Conservation (phyloP, 2,329 filamentous ascomycete species). For the Xylariales sp. region DNA sequence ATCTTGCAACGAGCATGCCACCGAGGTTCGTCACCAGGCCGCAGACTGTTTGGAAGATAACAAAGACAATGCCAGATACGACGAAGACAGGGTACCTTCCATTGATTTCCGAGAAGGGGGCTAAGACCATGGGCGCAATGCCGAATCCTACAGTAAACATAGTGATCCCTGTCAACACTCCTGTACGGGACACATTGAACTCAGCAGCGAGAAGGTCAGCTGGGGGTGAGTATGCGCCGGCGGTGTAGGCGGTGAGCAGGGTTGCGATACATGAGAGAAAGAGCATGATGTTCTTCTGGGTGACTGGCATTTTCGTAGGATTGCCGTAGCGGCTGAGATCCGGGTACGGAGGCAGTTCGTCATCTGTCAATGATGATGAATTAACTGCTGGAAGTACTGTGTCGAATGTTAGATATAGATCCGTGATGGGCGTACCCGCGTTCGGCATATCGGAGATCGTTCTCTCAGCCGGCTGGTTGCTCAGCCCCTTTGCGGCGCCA, state of each 20-base stretch:
- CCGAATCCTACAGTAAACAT: slow-evolving; percentile 78
- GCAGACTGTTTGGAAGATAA: slow-evolving; percentile 66
- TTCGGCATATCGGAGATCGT: neutral
- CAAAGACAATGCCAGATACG: slow-evolving; percentile 65
- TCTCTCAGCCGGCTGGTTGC: neutral
- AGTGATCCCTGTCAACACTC: slow-evolving; percentile 71
- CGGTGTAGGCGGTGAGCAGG: slow-evolving; percentile 71
- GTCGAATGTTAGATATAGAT: slow-evolving; percentile 58
- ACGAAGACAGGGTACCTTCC: slow-evolving; percentile 81
- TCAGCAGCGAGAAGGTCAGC: slow-evolving; percentile 59
- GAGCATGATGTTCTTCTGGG: slow-evolving; percentile 66
- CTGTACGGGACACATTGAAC: slow-evolving; percentile 61
- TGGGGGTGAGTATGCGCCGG: slow-evolving; percentile 74
- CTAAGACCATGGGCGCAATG: slow-evolving; percentile 77
- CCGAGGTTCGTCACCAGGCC: slow-evolving; percentile 64
- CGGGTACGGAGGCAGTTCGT: slow-evolving; percentile 51
- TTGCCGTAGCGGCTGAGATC: slow-evolving; percentile 63
- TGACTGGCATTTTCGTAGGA: slow-evolving; percentile 68
- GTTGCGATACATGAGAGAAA: slow-evolving; percentile 73
- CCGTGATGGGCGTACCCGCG: slow-evolving; percentile 35
- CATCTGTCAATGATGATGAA: slow-evolving; percentile 17
- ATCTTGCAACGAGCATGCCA: slow-evolving; percentile 71
- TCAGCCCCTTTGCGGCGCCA: neutral
- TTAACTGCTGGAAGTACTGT: slow-evolving; percentile 47
- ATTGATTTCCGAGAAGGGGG: slow-evolving; percentile 81